Percentiles rank a stretch among this genome's conserved stretches.
phyloP scores from a whole-genome alignment of 2,329 filamentous ascomycete genomes.

The Oidium heveae region DNA sequence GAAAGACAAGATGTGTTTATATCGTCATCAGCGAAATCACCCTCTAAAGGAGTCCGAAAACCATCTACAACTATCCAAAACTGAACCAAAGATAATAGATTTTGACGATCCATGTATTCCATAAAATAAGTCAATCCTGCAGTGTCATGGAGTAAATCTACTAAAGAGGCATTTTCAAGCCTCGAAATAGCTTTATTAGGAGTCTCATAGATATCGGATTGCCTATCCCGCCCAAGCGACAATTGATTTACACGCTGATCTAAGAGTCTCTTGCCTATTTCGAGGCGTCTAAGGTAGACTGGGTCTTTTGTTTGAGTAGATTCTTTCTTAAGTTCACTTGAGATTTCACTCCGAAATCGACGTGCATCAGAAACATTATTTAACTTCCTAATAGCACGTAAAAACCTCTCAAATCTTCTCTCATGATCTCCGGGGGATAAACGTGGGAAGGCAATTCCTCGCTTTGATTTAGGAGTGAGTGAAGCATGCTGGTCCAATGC shows the following conservation, averaged over 20 bases:
- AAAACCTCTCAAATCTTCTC: slow-evolving; percentile 80
- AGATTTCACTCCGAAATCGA: slow-evolving; percentile 72
- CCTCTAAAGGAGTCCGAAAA: slow-evolving; percentile 79
- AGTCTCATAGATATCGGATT: slow-evolving; percentile 6
- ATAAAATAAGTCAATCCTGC: slow-evolving; percentile 94
- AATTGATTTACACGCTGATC: slow-evolving; percentile 75
- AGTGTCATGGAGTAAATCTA: slow-evolving; percentile 71
- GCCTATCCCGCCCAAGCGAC: slow-evolving; percentile 33
- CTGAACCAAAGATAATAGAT: slow-evolving; percentile 70
- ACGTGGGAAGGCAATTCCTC: slow-evolving; percentile 48
- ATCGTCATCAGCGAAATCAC: slow-evolving; percentile 42
- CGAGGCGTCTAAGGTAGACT: slow-evolving; percentile 65
- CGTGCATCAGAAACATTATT: slow-evolving; percentile 83
- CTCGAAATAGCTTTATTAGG: slow-evolving; percentile 23
- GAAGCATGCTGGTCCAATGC: slow-evolving; percentile 86
- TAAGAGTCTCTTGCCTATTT: slow-evolving; percentile 72
- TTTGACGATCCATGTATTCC: slow-evolving; percentile 94
- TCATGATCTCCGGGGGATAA: slow-evolving; percentile 67
- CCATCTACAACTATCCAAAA: slow-evolving; percentile 98
- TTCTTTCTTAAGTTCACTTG: slow-evolving; percentile 76
- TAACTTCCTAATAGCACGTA: slow-evolving; percentile 66
- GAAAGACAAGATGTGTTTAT: slow-evolving; percentile 33
- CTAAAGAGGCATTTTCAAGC: slow-evolving; percentile 49
- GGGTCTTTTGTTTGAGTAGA: slow-evolving; percentile 53
- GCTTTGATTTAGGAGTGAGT: slow-evolving; percentile 40